phyloP scores from a whole-genome alignment of 345 rosid genomes.

The Citrus medica region DNA sequence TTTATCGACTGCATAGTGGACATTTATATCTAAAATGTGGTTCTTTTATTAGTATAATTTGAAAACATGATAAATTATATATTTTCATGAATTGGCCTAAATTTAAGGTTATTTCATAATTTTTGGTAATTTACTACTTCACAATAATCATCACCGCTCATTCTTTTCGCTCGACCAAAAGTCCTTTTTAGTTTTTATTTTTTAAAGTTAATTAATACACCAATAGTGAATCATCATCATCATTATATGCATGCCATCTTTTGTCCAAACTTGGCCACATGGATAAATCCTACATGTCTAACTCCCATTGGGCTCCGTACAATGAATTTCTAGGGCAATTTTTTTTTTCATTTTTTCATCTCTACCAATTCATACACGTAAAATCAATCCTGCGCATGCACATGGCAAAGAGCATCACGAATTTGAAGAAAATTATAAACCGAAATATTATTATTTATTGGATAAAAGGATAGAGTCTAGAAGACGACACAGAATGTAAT shows the following conservation, averaged over 20 bases:
- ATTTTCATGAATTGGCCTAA: too few species aligned
- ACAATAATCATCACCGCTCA: constrained; percentile 15
- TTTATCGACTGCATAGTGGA: too few species aligned
- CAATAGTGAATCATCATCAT: neutral
- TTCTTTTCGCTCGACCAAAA: constrained; percentile 13
- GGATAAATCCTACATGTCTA: neutral
- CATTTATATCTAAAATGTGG: too few species aligned
- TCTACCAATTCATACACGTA: neutral
- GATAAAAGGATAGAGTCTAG: neutral
- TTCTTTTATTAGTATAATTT: too few species aligned
- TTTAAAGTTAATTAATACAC: neutral
- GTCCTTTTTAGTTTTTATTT: neutral
- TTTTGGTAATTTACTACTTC: constrained; percentile 20
- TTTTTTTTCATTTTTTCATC: neutral
- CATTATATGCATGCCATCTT: constrained; percentile 12
- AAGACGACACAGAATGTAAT: neutral
- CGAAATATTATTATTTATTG: neutral
- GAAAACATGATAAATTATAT: too few species aligned
- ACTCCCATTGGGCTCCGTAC: neutral
- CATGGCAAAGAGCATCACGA: constrained; percentile 5
- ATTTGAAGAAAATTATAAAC: too few species aligned
- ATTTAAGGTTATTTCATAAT: neutral
- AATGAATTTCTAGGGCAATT: neutral
- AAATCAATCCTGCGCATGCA: constrained; percentile 8
- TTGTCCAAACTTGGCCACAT: constrained; percentile 10